Percentiles rank a stretch among this genome's conserved stretches.
These are phyloP conservation scores for Adansonia gregorii DNA, from an alignment of 441 rosid species.

Conservation along the genomic window DNA sequence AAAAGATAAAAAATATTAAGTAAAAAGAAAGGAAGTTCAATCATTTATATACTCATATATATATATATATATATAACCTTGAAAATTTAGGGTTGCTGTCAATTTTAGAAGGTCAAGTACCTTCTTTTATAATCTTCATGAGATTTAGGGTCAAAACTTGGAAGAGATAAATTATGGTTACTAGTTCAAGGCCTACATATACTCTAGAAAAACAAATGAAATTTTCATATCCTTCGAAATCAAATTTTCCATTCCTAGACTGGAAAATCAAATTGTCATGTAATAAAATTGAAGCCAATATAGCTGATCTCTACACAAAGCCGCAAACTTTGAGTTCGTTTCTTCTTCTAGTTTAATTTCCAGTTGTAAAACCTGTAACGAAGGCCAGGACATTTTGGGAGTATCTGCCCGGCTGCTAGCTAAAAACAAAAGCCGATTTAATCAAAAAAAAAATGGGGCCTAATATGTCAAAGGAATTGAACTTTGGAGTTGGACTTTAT, in stretches of 20 bases:
- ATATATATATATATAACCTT: too few relatives aligned
- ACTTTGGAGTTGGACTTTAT: slow-evolving; percentile 11
- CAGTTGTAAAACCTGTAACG: slow-evolving; percentile 3
- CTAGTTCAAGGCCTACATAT: too few relatives aligned
- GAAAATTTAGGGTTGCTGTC: too few relatives aligned
- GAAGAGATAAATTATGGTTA: too few relatives aligned
- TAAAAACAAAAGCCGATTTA: not conserved
- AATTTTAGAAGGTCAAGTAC: too few relatives aligned
- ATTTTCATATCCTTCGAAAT: not conserved
- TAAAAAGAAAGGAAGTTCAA: too few relatives aligned
- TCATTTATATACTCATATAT: too few relatives aligned
- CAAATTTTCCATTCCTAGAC: not conserved
- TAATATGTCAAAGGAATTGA: not conserved
- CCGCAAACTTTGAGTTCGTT: not conserved
- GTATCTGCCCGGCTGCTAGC: slow-evolving; percentile 7
- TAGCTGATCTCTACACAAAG: not conserved
- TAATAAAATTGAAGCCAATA: not conserved
- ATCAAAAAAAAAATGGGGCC: too few relatives aligned
- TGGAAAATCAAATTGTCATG: not conserved
- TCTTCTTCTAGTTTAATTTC: not conserved
- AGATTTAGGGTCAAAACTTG: too few relatives aligned
- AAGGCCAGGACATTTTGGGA: slow-evolving; percentile 15
- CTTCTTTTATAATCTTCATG: too few relatives aligned
- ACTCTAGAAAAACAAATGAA: too few relatives aligned
- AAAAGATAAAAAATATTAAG: too few relatives aligned